These are phyloP conservation scores for Teratosphaeria viscida DNA, from an alignment of 2,329 filamentous ascomycete species.

Conservation along the genomic window DNA sequence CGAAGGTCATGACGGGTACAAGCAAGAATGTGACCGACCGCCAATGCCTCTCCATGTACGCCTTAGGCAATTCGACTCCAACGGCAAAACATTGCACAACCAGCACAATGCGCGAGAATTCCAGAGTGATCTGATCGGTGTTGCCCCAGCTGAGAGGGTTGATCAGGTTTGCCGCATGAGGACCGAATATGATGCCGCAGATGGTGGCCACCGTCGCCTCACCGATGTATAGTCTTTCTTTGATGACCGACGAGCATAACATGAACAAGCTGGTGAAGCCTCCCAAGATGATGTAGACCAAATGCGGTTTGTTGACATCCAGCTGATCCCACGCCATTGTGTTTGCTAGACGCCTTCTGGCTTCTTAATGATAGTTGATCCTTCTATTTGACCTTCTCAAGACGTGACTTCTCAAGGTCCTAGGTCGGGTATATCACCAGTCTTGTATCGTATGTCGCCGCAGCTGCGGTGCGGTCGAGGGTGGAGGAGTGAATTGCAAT, in stretches of 20 bases:
- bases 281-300: conserved; percentile 97
- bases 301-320: conserved; percentile 81
- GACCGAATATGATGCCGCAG: conserved; percentile 80
- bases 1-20: conserved; percentile 92
- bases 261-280: conserved; percentile 98
- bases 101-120: conserved; percentile 80
- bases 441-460: conserved; percentile 6
- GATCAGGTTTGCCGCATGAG: conserved; percentile 72
- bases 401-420: not conserved
- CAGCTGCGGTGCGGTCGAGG: conserved; percentile 8
- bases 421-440: conserved; percentile 8
- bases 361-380: not conserved
- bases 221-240: conserved; percentile 96
- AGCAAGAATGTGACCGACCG: conserved; percentile 79
- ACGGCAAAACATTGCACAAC: conserved; percentile 90
- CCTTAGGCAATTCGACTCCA: conserved; percentile 79
- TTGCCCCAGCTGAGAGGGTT: conserved; percentile 69
- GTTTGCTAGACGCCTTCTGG: conserved; percentile 1
- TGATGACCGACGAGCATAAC: conserved; percentile 95
- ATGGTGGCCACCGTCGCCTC: conserved; percentile 91
- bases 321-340: conserved; percentile 47
- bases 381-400: not conserved
- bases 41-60: conserved; percentile 98
- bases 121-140: conserved; percentile 74
- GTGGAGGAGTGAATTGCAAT: not conserved